phyloP scores from a whole-genome alignment of 306 rosid genomes.

The Rosa chinensis region DNA sequence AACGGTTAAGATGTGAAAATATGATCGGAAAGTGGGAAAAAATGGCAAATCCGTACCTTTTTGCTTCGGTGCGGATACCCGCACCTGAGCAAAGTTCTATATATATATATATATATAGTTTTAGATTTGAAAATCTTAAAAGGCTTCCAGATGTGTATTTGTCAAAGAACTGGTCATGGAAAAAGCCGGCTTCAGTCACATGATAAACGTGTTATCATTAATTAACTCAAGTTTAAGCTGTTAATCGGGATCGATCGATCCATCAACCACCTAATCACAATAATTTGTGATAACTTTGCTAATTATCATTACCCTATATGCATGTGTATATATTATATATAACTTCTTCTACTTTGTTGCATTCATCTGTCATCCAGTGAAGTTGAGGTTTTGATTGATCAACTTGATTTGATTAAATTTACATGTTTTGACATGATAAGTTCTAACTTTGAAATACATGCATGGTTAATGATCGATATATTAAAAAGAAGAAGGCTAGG shows the following conservation, averaged over 20 bases:
- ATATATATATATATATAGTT: too few species aligned
- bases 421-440: neutral
- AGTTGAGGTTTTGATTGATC: neutral
- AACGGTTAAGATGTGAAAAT: too few species aligned
- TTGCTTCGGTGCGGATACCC: too few species aligned
- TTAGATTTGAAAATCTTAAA: neutral
- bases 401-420: neutral
- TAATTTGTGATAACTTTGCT: neutral
- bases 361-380: neutral
- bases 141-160: neutral
- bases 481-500: neutral
- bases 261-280: neutral
- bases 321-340: neutral
- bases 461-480: neutral
- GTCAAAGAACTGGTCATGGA: neutral
- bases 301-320: neutral
- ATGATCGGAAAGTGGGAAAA: too few species aligned
- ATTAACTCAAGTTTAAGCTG: neutral
- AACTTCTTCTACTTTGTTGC: neutral
- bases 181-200: constrained; percentile 6
- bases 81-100: too few species aligned
- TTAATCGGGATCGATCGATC: neutral
- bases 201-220: constrained; percentile 21
- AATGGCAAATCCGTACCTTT: too few species aligned
- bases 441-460: neutral